Base-by-base conservation (phyloP, 805 yeast genomes). In the Kluyveromyces starmeri region DNA sequence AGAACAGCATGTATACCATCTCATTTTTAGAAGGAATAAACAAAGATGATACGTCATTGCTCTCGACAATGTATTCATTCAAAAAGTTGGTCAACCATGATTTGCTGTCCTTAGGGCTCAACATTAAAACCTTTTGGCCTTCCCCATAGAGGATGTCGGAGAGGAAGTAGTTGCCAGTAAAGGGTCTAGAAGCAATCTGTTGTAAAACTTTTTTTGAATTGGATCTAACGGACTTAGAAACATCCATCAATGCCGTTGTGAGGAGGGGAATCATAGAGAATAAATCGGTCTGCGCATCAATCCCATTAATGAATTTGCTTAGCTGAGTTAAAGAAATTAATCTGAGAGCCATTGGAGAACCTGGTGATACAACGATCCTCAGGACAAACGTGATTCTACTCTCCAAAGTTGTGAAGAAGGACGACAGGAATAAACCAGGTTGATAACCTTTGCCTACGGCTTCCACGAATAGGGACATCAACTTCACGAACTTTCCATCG, bases 61-160 rank as follows among this genome's bases (percentile, higher is more conserved):
- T 58, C 43, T 78, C 86, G 41, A 76, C 54, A 14, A 64, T 58
- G 36, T 71, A 64, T 37, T 70, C 75, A 7, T 63, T 59, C 38
- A 61, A 40, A 27, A 76, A 48, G 6, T 57, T 56, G 11, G 53
- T 48, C 11, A 73, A 39, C 43, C 83, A 57, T 2, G 46, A 36
- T 14, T 55, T 56, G n/a, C 75, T 73, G 50, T 85, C 95, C 29
- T 71, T 71, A 23, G 85, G 80, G 15, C 78, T 60, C 17, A 83
- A 65, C 35, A 78, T 62, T 17, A 79, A 72, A 33, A 81, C 31
- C 7, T 46, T 44, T 9, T 64, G 46, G 7, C 62, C 53, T 3
- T 49, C 50, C 9, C 80, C 85, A 50, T 80, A 88, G 11, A 85
- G 64, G 29, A 67, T 64, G 12, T 71, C 65, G 20, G 67, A 68